Evolutionary conservation across 805 yeast genomes (phyloP).

Genomic region (Helenozyma rhizophorensis): DNA sequence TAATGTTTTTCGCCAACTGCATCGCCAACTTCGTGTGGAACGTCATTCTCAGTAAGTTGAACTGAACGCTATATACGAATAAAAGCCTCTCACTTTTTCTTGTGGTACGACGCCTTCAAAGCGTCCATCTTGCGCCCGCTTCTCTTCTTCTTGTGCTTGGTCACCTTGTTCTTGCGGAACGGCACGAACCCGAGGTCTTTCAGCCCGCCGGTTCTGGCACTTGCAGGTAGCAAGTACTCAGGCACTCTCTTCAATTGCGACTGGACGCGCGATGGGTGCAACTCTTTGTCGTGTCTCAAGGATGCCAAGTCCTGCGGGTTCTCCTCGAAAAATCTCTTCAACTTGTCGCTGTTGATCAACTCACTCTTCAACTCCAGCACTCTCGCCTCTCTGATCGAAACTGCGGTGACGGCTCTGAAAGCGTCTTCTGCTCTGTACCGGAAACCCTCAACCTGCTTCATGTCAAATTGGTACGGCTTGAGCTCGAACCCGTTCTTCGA

Average conservation of each 20-base stretch:
- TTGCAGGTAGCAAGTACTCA: slow-evolving; percentile 80
- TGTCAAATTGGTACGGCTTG: slow-evolving; percentile 86
- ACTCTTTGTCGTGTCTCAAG: slow-evolving; percentile 86
- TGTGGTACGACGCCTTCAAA: slow-evolving; percentile 41
- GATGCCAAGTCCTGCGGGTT: slow-evolving; percentile 90
- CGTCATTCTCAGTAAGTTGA: slow-evolving; percentile 31
- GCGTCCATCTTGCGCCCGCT: slow-evolving; percentile 54
- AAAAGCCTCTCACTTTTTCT: too few relatives aligned
- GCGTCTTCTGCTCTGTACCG: slow-evolving; percentile 97
- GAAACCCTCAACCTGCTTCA: slow-evolving; percentile 90
- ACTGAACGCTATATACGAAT: not conserved
- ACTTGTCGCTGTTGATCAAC: slow-evolving; percentile 79
- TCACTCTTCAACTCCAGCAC: slow-evolving; percentile 84
- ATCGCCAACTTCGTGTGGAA: slow-evolving; percentile 55
- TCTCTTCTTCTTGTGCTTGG: slow-evolving; percentile 37
- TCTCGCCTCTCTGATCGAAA: slow-evolving; percentile 90
- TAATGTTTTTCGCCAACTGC: slow-evolving; percentile 58
- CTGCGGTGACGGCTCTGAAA: slow-evolving; percentile 87
- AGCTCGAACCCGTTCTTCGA: slow-evolving; percentile 66
- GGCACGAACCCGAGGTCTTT: slow-evolving; percentile 69
- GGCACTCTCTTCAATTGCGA: slow-evolving; percentile 89
- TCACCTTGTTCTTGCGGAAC: slow-evolving; percentile 51
- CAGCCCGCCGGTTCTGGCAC: slow-evolving; percentile 53
- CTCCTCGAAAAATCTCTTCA: slow-evolving; percentile 93
- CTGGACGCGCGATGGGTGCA: slow-evolving; percentile 79